Conservation (phyloP, 2,329 filamentous ascomycete species). For the Apiospora phragmitis region DNA sequence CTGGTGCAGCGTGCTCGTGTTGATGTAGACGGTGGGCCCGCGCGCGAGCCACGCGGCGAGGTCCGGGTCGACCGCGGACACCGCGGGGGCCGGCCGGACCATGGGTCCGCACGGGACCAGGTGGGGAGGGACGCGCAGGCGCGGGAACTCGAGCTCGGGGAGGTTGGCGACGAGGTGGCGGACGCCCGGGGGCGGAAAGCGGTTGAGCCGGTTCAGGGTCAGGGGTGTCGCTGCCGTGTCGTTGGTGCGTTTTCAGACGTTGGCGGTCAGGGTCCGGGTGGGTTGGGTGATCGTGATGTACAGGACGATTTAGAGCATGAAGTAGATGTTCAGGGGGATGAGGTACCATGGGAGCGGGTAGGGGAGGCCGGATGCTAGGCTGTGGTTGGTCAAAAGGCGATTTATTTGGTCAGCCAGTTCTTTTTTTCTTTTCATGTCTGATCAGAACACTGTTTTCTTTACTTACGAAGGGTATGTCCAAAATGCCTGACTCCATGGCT, state of each 20-base stretch:
- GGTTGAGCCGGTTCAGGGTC: slow-evolving; percentile 16
- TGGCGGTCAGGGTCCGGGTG: slow-evolving; percentile 22
- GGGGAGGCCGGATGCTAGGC: slow-evolving; percentile 6
- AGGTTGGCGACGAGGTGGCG: slow-evolving; percentile 27
- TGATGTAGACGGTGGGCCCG: slow-evolving; percentile 47
- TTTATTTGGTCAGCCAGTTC: no score
- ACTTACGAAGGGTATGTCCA: slow-evolving; percentile 40
- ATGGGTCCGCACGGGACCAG: slow-evolving; percentile 49
- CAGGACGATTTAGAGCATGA: slow-evolving; percentile 28
- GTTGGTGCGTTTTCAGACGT: slow-evolving; percentile 20
- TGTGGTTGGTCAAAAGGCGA: background rate
- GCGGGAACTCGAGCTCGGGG: slow-evolving; percentile 16
- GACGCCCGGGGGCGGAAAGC: slow-evolving; percentile 14
- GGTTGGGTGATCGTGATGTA: slow-evolving; percentile 18
- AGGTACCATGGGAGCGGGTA: slow-evolving; percentile 14
- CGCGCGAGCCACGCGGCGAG: slow-evolving; percentile 42
- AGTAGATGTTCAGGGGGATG: slow-evolving; percentile 16
- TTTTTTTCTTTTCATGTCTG: no score
- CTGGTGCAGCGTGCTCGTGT: slow-evolving; percentile 43
- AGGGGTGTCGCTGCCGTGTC: background rate
- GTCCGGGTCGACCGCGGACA: slow-evolving; percentile 41
- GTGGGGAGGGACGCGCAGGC: slow-evolving; percentile 29
- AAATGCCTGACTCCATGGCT: background rate
- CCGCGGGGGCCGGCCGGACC: slow-evolving; percentile 36
- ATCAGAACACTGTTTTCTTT: background rate